Base-by-base conservation (phyloP, 1,284 basidiomycete species). In the Pyrrhoderma noxium region DNA sequence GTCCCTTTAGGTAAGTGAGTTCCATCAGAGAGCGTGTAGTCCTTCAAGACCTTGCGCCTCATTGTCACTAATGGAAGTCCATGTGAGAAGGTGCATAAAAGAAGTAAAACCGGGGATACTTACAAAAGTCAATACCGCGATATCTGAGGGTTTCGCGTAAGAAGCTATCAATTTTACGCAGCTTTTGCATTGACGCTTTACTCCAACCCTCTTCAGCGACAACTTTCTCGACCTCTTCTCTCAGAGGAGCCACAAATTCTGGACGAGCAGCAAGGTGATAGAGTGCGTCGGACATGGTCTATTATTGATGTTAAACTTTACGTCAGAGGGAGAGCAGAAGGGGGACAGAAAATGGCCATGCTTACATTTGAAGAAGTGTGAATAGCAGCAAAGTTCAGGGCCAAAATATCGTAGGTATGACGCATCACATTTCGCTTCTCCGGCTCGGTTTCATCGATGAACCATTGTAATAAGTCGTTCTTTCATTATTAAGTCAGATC, bases 91-190 rank as follows among this genome's bases (percentile, higher is more conserved):
- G 21, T 7, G n/a, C 5, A 11, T 5, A 5, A 5, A 31, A n/a
- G 16, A 11, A 37, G 8, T 23, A 16, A 27, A 40, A n/a, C n/a
- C n/a, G 27, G 8, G 35, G 16, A 11, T 37, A 37, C 16, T 37
- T 16, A 37, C 9, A 27, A 9, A 55, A 19, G 37, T 49, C 55
- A 3, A 66, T 47, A 0, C 66, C 64, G 34, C 65, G 59, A 14
- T 67, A 40, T 1, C 74, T 64, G 48, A 67, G 64, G 1, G 64
- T 62, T 56, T 77, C 75, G 40, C 63, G 67, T 21, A 78, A 25
- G 58, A 77, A 74, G 55, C 74, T 77, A 58, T 77, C 75, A 2
- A 75, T 47, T 53, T 68, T 71, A 44, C 57, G 58, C 70, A 77
- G 70, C 46, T 68, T 69, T 35, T 55, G 61, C 34, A 76, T 50